Evolutionary conservation across 1,139 yeast genomes (phyloP).

Genomic region (Lodderomyces beijingensis): DNA sequence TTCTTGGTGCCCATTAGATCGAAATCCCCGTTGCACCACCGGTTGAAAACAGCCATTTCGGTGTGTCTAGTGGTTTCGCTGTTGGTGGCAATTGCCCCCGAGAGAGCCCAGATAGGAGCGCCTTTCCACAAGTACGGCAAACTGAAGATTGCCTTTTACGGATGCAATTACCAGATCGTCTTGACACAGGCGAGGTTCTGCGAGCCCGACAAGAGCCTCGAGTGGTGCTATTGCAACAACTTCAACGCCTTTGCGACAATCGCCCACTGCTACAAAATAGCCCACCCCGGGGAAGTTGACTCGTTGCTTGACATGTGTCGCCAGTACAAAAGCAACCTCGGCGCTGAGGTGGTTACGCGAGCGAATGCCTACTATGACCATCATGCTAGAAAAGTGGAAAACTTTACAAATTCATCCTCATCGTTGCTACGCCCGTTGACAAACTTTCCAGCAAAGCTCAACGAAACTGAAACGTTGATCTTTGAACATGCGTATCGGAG

Average conservation of each 20-base stretch:
- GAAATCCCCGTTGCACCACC: constrained; percentile 12
- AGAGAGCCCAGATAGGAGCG: constrained; percentile 30
- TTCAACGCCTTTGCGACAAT: constrained; percentile 38
- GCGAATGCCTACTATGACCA: constrained; percentile 39
- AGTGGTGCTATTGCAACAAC: constrained; percentile 27
- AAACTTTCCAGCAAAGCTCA: constrained; percentile 24
- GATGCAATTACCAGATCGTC: constrained; percentile 28
- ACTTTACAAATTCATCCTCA: constrained; percentile 18
- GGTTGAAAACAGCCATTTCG: constrained; percentile 13
- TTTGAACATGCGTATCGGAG: constrained; percentile 28
- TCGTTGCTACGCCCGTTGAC: constrained; percentile 14
- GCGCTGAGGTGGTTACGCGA: constrained; percentile 23
- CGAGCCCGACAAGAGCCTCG: constrained; percentile 10
- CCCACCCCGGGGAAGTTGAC: constrained; percentile 21
- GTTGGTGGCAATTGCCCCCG: constrained; percentile 27
- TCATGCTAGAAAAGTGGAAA: constrained; percentile 23
- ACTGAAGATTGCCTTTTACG: constrained; percentile 26
- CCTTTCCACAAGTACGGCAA: constrained; percentile 30
- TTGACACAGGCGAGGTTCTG: constrained; percentile 24
- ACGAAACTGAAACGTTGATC: constrained; percentile 16
- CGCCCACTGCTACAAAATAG: constrained; percentile 31
- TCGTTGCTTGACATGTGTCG: constrained; percentile 26
- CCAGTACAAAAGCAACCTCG: constrained; percentile 23
- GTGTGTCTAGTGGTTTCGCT: constrained; percentile 18
- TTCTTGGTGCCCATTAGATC: constrained; percentile 17